Base-by-base conservation (phyloP, 805 yeast species). In the Wickerhamomyces kurtzmanii region DNA sequence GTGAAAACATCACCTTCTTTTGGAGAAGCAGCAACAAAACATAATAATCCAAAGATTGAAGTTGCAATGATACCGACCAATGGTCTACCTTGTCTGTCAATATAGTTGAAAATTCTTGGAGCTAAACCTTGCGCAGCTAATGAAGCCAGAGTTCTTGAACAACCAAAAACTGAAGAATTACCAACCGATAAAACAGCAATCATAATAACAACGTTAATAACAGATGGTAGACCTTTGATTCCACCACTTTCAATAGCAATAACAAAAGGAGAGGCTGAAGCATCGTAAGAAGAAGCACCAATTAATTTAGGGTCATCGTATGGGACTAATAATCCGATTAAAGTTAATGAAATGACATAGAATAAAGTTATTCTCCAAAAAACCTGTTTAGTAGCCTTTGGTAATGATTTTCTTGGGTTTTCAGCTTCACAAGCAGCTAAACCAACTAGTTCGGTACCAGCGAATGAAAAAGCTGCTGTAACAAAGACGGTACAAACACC, bases 141-240 rank as follows among this genome's bases (percentile, higher is more conserved):
- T 1, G 71, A 58, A 18, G 65, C 63, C 28, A 68, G 45, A 16
- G 71, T 65, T 53, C 76, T 59, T 6, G 75, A 67, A 17, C 71
- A 60, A 8, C 73, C 77, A 43, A 62, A 71, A n/a, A 69, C 71
- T 0, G 74, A 67, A 5, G 75, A 63, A 27, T 70, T 69, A 14
- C 75, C 76, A 22, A 60, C 63, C 13, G 63, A 57, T 31, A 60
- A 40, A 17, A 61, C 59, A 5, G 67, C 54, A 22, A 59, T 38
- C 26, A 61, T 38, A 25, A 61, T 60, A 7, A 60, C 63, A 18
- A 47, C 51, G 29, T 60, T 60, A 62, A 60, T 58, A 7, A 58
- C 48, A 1, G 59, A 49, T 12, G 65, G 64, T 15, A 60, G 42
- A 21, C 49, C 51, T 17, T 45, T 47, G 30, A 57, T 47, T 21